Evolutionary conservation across 352 stramenopile genomes (phyloP).

Genomic region (Globisporangium apiculatum): DNA sequence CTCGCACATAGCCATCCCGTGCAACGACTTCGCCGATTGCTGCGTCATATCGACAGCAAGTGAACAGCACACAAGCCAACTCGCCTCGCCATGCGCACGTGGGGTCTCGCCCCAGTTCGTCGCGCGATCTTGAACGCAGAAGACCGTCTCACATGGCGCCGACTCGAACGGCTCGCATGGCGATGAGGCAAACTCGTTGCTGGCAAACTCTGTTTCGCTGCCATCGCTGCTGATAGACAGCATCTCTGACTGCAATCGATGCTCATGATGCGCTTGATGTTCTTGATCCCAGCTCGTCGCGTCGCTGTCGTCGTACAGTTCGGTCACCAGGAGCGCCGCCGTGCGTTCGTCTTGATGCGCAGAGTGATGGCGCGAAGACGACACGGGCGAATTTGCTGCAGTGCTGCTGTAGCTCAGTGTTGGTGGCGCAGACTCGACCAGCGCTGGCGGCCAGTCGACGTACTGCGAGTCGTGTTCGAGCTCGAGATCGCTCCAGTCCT

Average conservation of each 20-base stretch:
- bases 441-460: too few species aligned
- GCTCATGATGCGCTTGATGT: background rate
- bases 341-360: too few species aligned
- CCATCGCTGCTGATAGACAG: background rate
- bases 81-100: background rate
- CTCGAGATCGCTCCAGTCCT: too few species aligned
- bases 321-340: too few species aligned
- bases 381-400: too few species aligned
- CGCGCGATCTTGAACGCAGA: slow-evolving; percentile 10
- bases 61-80: background rate
- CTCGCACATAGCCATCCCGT: too few species aligned
- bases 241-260: too few species aligned
- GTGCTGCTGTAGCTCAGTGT: background rate
- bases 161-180: background rate
- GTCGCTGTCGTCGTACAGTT: background rate
- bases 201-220: background rate
- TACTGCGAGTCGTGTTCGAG: too few species aligned
- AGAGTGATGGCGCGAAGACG: too few species aligned
- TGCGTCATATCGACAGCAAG: too few species aligned
- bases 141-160: slow-evolving; percentile 1
- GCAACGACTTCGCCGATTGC: too few species aligned
- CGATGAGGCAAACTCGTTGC: background rate
- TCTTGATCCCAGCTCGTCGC: background rate
- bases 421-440: too few species aligned
- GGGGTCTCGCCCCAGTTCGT: slow-evolving; percentile 9